Evolutionary conservation across 495 filamentous ascomycete species (phyloP), one percentile per base, ranked within the genome.

Genomic region (Penicillium desertorum): DNA sequence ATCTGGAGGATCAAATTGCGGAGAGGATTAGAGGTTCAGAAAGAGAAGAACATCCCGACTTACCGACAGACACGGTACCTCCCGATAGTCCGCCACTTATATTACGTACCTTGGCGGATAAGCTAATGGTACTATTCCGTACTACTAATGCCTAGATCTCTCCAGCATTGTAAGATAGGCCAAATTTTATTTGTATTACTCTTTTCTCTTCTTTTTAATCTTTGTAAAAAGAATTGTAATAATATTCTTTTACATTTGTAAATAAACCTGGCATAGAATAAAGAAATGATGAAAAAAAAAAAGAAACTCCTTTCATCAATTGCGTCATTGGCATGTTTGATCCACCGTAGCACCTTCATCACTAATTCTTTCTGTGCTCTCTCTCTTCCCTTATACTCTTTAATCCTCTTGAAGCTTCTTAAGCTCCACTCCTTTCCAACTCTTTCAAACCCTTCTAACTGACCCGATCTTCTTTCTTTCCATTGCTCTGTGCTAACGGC

Each of bases 41-140:
- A 47, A 52, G 41, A 45, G 22, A 45, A 59, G 59, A 62, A 60
- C 41, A 60, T 65, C 41, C 66, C 66, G 66, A 68, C 39, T 52
- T 68, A 37, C 60, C 65, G 62, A 63, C 54, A 32, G 37, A 43
- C 59, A 62, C 66, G 66, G 66, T 68, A 66, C 66, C 63, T 68
- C 58, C 66, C 66, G 66, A 68, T 46, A 30, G 45, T 44, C 54
- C 23, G 49, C 30, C 49, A 41, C 56, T 39, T 52, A 19, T 16
- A 44, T 43, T 53, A 30, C 39, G 44, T 49, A 57, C 42, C 25
- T 25, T n/a, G 30, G 12, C 30, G 11, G 30, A 14, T 4, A 12
- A 34, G 30, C 11, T 34, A 34, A 12, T 14, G 14, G 30, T 34
- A 34, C 9, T 6, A 25, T 5, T 25, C 23, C 23, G 23, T 25